Conservation (phyloP, 345 rosid genomes). For the Corchorus capsularis region DNA sequence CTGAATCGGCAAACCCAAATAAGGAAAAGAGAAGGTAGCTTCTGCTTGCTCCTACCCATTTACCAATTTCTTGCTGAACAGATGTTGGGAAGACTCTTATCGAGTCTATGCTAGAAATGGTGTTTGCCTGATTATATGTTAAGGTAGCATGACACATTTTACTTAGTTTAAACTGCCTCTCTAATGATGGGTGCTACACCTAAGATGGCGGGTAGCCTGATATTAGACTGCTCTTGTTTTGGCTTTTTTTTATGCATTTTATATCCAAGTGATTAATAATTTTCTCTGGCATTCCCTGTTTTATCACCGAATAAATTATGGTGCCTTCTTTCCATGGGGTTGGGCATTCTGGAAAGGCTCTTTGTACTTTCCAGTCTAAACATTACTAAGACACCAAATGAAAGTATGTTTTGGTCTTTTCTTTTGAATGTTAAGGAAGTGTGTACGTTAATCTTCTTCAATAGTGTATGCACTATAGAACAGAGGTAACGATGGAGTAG, state of each 20-base stretch:
- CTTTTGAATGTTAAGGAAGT: no score
- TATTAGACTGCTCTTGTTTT: not conserved
- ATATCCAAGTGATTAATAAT: not conserved
- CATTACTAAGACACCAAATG: no score
- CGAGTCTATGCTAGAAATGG: not conserved
- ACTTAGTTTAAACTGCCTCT: not conserved
- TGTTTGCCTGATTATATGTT: not conserved
- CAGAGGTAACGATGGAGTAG: no score
- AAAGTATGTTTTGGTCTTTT: no score
- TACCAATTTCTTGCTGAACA: not conserved
- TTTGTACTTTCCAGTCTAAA: no score
- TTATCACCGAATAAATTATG: no score
- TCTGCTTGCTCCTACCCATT: not conserved
- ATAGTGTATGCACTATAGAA: no score
- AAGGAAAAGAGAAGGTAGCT: slow-evolving; percentile 12
- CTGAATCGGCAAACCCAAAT: not conserved
- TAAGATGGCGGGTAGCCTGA: not conserved
- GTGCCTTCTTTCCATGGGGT: no score
- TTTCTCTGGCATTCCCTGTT: not conserved
- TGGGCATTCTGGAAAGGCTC: no score
- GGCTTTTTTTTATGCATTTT: not conserved
- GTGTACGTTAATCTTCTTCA: no score
- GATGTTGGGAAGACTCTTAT: not conserved
- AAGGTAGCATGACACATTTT: not conserved
- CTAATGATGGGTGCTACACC: not conserved